Evolutionary conservation across 2,329 filamentous ascomycete species (phyloP).

Genomic region (Pestalotiopsis fici): DNA sequence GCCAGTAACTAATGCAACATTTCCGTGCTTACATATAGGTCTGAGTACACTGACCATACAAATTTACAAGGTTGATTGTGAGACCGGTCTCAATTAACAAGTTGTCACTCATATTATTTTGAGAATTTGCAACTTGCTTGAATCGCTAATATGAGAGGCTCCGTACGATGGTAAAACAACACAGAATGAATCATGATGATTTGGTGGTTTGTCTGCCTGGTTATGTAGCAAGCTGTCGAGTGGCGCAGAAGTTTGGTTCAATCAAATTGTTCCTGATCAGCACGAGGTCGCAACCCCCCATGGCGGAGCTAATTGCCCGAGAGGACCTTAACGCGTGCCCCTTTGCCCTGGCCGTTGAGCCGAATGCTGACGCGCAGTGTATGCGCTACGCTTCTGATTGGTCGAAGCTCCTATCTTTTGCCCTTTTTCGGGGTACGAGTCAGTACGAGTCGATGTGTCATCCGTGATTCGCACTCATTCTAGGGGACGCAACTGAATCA

Average conservation of each 20-base stretch:
- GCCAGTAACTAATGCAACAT: too few species aligned
- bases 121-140: too few species aligned
- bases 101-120: too few species aligned
- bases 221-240: too few species aligned
- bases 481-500: not conserved
- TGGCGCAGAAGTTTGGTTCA: not conserved
- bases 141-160: too few species aligned
- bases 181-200: not conserved
- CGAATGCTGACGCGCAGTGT: not conserved
- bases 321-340: not conserved
- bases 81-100: too few species aligned
- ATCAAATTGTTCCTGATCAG: not conserved
- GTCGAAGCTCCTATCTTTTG: conserved; percentile 4
- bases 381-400: conserved; percentile 9
- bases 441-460: conserved; percentile 10
- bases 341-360: not conserved
- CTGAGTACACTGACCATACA: too few species aligned
- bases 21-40: too few species aligned
- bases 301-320: not conserved
- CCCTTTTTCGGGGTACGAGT: conserved; percentile 3
- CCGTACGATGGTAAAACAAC: not conserved
- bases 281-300: not conserved
- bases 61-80: too few species aligned
- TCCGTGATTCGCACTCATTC: not conserved
- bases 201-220: not conserved